phyloP scores from a whole-genome alignment of 805 yeast genomes.

The Clavispora asparagi region DNA sequence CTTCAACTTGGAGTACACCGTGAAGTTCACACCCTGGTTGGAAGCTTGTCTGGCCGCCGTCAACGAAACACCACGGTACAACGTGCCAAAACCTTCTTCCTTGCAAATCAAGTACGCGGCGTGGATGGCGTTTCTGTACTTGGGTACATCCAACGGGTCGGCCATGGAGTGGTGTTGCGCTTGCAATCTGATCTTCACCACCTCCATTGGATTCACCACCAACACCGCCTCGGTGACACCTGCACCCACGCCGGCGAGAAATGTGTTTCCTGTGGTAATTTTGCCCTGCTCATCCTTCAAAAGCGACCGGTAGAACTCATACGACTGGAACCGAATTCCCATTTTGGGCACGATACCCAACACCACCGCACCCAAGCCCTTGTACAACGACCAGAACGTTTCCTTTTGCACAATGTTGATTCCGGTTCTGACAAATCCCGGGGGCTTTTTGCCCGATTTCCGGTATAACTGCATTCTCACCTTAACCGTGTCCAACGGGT shows the following conservation, averaged over 20 bases:
- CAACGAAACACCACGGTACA: slow-evolving; percentile 90
- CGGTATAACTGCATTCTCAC: slow-evolving; percentile 93
- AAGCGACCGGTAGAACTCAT: slow-evolving; percentile 76
- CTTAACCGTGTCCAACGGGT: slow-evolving; percentile 95
- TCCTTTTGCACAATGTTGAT: slow-evolving; percentile 70
- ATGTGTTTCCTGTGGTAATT: slow-evolving; percentile 69
- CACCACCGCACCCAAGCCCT: slow-evolving; percentile 95
- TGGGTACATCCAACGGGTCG: slow-evolving; percentile 76
- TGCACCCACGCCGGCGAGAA: slow-evolving; percentile 93
- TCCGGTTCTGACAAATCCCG: slow-evolving; percentile 86
- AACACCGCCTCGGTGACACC: slow-evolving; percentile 93
- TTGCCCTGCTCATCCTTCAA: slow-evolving; percentile 60
- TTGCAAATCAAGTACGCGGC: slow-evolving; percentile 76
- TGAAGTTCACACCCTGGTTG: slow-evolving; percentile 97
- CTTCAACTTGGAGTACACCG: slow-evolving; percentile 85
- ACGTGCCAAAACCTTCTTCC: slow-evolving; percentile 86
- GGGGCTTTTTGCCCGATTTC: slow-evolving; percentile 67
- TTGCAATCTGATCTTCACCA: slow-evolving; percentile 91
- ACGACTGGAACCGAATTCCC: slow-evolving; percentile 95
- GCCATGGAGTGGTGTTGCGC: slow-evolving; percentile 90
- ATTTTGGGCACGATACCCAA: slow-evolving; percentile 97
- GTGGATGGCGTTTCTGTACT: slow-evolving; percentile 90
- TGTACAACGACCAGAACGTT: slow-evolving; percentile 80
- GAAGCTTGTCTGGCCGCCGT: slow-evolving; percentile 98
- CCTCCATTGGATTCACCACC: slow-evolving; percentile 97